Evolutionary conservation across 2,329 filamentous ascomycete species (phyloP).

Genomic region (Stemphylium beticola): DNA sequence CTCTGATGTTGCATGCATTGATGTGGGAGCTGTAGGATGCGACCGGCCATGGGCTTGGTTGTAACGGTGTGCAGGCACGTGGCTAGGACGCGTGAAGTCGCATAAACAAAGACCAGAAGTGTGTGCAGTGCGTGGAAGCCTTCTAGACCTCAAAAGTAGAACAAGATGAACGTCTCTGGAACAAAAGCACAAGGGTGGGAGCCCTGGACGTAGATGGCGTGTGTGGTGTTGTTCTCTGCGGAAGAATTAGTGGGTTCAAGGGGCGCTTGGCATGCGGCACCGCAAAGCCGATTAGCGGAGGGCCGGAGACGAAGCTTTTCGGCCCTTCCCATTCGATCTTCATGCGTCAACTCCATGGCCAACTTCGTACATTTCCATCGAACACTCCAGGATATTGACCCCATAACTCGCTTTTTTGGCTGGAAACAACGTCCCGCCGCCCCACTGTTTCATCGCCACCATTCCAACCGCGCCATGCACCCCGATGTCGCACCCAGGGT

Average conservation of each 20-base stretch:
- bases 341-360: conserved; percentile 6
- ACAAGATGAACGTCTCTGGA: no score
- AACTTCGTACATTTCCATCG: neutral
- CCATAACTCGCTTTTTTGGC: neutral
- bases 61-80: no score
- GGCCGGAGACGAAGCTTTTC: conserved; percentile 1
- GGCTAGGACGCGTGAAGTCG: no score
- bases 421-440: neutral
- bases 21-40: no score
- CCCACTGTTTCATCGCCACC: neutral
- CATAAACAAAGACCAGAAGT: no score
- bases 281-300: neutral
- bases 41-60: no score
- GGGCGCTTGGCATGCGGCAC: conserved; percentile 7
- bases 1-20: no score
- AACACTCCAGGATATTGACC: neutral
- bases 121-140: no score
- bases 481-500: conserved; percentile 14
- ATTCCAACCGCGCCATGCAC: conserved; percentile 13
- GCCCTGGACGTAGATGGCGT: no score
- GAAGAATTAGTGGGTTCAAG: neutral
- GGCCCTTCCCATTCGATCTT: conserved; percentile 1
- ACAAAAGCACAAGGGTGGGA: no score
- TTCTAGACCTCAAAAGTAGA: no score
- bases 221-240: neutral